phyloP scores from a whole-genome alignment of 305 asterid genomes.

The Fraxinus sp. region DNA sequence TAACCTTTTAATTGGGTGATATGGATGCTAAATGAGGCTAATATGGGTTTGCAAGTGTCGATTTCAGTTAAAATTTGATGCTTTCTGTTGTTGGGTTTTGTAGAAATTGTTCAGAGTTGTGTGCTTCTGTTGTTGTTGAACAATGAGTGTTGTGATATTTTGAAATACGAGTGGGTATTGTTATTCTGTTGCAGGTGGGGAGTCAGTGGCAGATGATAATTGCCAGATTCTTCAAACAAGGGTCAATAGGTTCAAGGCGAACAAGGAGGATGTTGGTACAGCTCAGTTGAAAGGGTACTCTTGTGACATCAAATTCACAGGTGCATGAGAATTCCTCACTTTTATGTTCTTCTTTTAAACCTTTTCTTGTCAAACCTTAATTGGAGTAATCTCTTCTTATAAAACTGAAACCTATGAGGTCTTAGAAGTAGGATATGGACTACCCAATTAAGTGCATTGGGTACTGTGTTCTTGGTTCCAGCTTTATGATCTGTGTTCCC shows the following conservation, averaged over 20 bases:
- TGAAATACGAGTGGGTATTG: conserved; percentile 2
- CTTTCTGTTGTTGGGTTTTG: not conserved
- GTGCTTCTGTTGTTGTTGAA: not conserved
- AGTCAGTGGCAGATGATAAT: conserved; percentile 76
- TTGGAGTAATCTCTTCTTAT: not conserved
- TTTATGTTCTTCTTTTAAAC: conserved; percentile 6
- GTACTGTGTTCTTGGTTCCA: not conserved
- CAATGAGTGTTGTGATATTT: not conserved
- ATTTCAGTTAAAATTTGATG: not conserved
- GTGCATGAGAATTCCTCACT: conserved; percentile 34
- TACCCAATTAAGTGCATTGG: not conserved
- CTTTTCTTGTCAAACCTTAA: not conserved
- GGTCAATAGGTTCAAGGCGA: conserved; percentile 74
- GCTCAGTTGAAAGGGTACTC: conserved; percentile 65
- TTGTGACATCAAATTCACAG: conserved; percentile 81
- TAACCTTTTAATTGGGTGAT: too few relatives aligned
- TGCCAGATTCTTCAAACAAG: conserved; percentile 96
- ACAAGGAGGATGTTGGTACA: conserved; percentile 51
- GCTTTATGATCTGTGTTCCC: not conserved
- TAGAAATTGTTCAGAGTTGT: not conserved
- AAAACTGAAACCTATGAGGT: conserved; percentile 49
- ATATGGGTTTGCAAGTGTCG: not conserved
- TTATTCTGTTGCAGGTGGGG: conserved; percentile 66
- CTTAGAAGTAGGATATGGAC: not conserved
- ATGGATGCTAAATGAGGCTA: too few relatives aligned